Conservation (phyloP, 75 land plant species). For the Azolla pinnata region DNA sequence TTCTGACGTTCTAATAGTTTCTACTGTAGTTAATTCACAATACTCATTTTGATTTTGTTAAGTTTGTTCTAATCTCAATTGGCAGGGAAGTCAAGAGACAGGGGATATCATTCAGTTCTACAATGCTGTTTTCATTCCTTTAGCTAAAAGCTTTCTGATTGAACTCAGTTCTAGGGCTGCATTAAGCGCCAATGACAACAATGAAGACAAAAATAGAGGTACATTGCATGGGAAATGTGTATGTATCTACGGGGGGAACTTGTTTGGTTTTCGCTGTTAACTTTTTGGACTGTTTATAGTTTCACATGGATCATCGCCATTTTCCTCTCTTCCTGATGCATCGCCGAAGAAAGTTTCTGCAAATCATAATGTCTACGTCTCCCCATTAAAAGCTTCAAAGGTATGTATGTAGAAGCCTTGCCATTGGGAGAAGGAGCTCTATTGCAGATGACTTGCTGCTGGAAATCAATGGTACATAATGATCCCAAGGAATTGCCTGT, state of each 20-base stretch:
- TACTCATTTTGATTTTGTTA: too few relatives aligned
- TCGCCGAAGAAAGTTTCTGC: conserved; percentile 96
- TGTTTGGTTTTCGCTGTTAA: conserved; percentile 7
- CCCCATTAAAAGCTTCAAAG: conserved; percentile 83
- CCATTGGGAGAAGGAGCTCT: too few relatives aligned
- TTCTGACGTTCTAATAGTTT: too few relatives aligned
- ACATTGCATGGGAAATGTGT: not conserved
- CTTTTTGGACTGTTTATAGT: conserved; percentile 57
- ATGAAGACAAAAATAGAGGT: not conserved
- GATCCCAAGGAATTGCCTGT: not conserved
- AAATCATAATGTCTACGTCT: conserved; percentile 84
- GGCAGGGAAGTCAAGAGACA: conserved; percentile 57
- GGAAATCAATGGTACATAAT: not conserved
- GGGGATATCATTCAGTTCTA: conserved; percentile 90
- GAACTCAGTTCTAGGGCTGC: not conserved
- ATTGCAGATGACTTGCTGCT: not conserved
- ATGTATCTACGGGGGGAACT: not conserved
- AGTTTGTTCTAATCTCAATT: too few relatives aligned
- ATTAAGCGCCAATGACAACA: not conserved
- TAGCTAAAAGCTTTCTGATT: conserved; percentile 32
- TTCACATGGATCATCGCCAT: conserved; percentile 54
- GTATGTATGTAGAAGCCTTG: conserved; percentile 23
- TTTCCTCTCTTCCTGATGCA: conserved; percentile 82
- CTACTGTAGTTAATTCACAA: too few relatives aligned
- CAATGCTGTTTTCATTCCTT: conserved; percentile 73